phyloP scores from a whole-genome alignment of 768 basidiomycete species.

The Sarcodon aspratus region DNA sequence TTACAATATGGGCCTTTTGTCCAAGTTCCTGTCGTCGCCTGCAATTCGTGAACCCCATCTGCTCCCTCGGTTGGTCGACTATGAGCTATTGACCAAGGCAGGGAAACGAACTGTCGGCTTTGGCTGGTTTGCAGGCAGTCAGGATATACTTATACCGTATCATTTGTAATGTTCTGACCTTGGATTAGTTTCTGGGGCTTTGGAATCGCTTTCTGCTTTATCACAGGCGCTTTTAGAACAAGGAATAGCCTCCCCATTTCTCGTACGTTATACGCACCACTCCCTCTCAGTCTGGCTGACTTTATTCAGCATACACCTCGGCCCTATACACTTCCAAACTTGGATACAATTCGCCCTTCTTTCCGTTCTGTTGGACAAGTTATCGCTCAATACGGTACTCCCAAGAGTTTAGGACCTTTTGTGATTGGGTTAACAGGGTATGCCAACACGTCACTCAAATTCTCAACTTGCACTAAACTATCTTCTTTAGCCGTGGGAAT shows the following conservation, averaged over 20 bases:
- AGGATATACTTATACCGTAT: constrained; percentile 8
- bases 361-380: constrained; percentile 39
- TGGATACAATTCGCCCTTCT: constrained; percentile 40
- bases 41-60: neutral
- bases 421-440: constrained; percentile 81
- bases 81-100: constrained; percentile 60
- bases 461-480: neutral
- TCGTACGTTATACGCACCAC: constrained; percentile 36
- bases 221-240: constrained; percentile 70
- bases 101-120: constrained; percentile 82
- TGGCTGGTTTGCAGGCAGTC: constrained; percentile 88
- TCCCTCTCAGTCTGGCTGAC: neutral
- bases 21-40: constrained; percentile 39
- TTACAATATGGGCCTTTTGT: constrained; percentile 75
- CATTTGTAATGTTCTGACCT: neutral
- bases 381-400: constrained; percentile 47
- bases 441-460: neutral
- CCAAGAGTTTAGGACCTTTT: constrained; percentile 59
- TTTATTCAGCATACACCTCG: constrained; percentile 56
- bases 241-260: constrained; percentile 74
- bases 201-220: constrained; percentile 71
- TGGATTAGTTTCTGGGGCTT: constrained; percentile 62
- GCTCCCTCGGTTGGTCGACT: constrained; percentile 62
- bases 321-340: constrained; percentile 59
- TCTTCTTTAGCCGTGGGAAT: constrained; percentile 52